These are phyloP conservation scores for Verticillium tricorpus DNA, from an alignment of 2,329 filamentous ascomycete species.

Conservation along the genomic window DNA sequence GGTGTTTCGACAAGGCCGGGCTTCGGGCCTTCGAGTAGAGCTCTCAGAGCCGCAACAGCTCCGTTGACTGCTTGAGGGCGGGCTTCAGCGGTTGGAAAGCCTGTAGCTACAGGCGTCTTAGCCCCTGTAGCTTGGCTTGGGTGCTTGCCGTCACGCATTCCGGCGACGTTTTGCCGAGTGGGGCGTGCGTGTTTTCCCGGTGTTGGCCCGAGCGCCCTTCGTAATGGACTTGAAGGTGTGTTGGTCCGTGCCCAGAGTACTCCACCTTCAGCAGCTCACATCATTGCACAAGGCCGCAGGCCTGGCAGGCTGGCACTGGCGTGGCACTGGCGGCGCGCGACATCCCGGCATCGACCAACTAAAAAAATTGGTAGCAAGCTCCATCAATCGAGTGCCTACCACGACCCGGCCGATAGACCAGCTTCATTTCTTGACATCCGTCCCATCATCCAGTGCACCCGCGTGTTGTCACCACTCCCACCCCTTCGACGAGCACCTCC, in stretches of 20 bases:
- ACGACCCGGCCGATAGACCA: not conserved
- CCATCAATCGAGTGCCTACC: conserved; percentile 3
- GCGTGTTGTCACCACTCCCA: conserved; percentile 1
- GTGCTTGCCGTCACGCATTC: not conserved
- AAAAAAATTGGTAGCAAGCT: conserved; percentile 17
- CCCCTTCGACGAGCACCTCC: conserved; percentile 1
- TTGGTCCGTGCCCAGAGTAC: too few relatives aligned
- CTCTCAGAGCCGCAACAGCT: not conserved
- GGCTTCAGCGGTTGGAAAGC: not conserved
- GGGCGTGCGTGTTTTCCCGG: not conserved
- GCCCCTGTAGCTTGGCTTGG: not conserved
- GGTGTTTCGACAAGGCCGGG: not conserved
- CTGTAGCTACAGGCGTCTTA: not conserved
- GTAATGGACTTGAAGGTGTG: too few relatives aligned
- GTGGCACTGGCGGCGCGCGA: not conserved
- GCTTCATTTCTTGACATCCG: conserved; percentile 6
- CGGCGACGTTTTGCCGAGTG: not conserved
- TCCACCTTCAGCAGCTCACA: too few relatives aligned
- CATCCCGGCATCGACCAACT: conserved; percentile 5
- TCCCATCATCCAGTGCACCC: conserved; percentile 6
- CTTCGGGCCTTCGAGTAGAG: not conserved
- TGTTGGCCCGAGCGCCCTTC: not conserved
- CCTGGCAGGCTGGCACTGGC: not conserved
- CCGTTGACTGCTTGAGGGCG: not conserved
- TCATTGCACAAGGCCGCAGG: not conserved